These are phyloP conservation scores for Canna indica DNA, from an alignment of 176 grass and related monocot species.

Conservation along the genomic window DNA sequence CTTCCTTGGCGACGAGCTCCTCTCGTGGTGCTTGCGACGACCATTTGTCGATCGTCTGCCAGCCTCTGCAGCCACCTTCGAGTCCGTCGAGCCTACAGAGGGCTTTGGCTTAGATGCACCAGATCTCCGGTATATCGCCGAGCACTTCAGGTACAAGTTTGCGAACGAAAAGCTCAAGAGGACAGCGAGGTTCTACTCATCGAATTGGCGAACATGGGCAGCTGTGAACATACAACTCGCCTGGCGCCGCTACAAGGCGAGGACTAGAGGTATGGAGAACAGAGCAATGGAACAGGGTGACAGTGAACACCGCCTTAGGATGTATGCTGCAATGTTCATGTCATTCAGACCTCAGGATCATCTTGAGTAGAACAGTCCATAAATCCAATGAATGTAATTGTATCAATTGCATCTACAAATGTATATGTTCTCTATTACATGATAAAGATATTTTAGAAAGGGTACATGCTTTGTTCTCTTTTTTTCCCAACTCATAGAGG, in stretches of 20 bases:
- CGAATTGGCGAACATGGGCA: conserved; percentile 91
- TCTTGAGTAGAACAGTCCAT: conserved; percentile 44
- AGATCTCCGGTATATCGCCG: conserved; percentile 82
- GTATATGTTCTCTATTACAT: too few relatives aligned
- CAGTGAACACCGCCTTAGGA: conserved; percentile 58
- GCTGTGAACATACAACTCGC: conserved; percentile 95
- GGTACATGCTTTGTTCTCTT: too few relatives aligned
- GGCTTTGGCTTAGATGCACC: conserved; percentile 64
- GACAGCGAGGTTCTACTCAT: conserved; percentile 84
- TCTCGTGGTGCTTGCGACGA: conserved; percentile 86
- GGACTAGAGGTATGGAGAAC: conserved; percentile 16
- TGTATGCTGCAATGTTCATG: conserved; percentile 92
- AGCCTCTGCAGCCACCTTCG: conserved; percentile 71
- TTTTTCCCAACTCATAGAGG: too few relatives aligned
- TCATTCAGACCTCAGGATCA: conserved; percentile 90
- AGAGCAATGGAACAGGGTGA: conserved; percentile 22
- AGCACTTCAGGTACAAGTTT: conserved; percentile 96
- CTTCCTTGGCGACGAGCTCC: conserved; percentile 96
- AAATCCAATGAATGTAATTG: too few relatives aligned
- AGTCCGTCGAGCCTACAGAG: conserved; percentile 65
- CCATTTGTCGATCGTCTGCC: conserved; percentile 65
- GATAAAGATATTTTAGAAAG: too few relatives aligned
- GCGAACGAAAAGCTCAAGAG: conserved; percentile 87
- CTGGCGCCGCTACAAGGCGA: conserved; percentile 58
- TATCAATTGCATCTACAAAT: too few relatives aligned